Base-by-base conservation (phyloP, 1,284 basidiomycete genomes). In the Austropuccinia psidii region DNA sequence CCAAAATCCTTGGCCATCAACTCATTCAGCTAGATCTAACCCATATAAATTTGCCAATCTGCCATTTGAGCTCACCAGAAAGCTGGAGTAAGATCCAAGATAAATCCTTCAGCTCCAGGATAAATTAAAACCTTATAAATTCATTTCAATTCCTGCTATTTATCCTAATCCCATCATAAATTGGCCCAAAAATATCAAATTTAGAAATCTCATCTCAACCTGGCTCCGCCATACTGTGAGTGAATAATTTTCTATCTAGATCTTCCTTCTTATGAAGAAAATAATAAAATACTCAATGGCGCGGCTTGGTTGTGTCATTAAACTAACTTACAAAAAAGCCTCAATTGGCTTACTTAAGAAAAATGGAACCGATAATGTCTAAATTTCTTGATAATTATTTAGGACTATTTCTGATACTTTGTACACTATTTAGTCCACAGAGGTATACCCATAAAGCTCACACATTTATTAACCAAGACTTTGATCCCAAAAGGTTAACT, bases 1-100 rank as follows among this genome's bases (percentile, higher is more conserved):
- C 70, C 54, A 60, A 24, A 78, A 78, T 69, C 77, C 77, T 0
- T 78, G 77, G 77, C 77, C 77, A 27, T 76, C 76, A 1, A 77
- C 77, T 19, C 9, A 5, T 24, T 57, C 49, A 4, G 43, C 29
- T 21, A 49, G 43, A 19, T 45, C 52, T 17, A 49, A 49, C 45
- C 24, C 57, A 0, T 7, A 11, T 3, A 37, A 52, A 1, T 39
- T 75, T 1, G 76, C 76, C 8, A 74, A 17, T 37, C 43, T 68
- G 27, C 65, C 65, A 29, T 35, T 68, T n/a, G 47, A 68, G 33
- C 41, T 68, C 15, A 52, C 65, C 29, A 54, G 41, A 31, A 68
- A 68, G 45, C 41, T 27, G 19, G 21, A 35, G 31, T 24, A 33
- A 21, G 50, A 68, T n/a, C 33, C 57, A 31, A 39, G 45, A 24